Base-by-base conservation (phyloP, 106 monocot genomes). In the Dendrobium huoshanense region DNA sequence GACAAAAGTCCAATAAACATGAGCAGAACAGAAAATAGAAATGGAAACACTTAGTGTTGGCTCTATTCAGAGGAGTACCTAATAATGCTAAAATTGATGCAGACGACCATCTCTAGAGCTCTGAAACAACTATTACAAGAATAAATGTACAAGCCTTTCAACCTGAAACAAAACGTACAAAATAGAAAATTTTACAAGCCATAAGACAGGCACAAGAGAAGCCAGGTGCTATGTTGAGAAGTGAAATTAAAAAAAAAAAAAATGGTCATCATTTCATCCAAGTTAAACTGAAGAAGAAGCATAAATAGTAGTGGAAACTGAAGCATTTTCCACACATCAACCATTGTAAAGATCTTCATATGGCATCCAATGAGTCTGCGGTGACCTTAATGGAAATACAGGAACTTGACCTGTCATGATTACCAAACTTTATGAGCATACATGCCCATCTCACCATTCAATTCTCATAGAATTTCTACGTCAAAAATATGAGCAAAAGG, bases 301-400 rank as follows among this genome's bases (percentile, higher is more conserved):
- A 58, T 5, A 79, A 42, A 77, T 73, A 77, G 81, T 61, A 77
- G 22, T 73, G 75, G 74, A 55, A 81, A 85, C 41, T 68, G 68
- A 29, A 75, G 68, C 13, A 80, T 25, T 41, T 80, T 78, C 80
- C 67, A 75, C 78, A 78, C 78, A 78, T 65, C 51, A 51, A 51
- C 51, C 51, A 51, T 51, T 51, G 51, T 51, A 51, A 79, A 83
- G 61, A 56, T 24, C 78, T 77, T 40, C 83, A 83, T 77, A 45
- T 79, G 84, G 47, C 44, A 70, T 67, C 56, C 73, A 80, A 56
- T 80, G 82, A 55, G 49, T 78, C 83, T 79, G 89, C 27, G 83
- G 85, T 81, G 82, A 87, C 89, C 85, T 87, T 80, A 79, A 77
- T 72, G 79, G 65, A 70, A 79, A 82, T 77, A 85, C 77, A 87